Conservation (phyloP, 306 rosid species). For the Malus sieversii region DNA sequence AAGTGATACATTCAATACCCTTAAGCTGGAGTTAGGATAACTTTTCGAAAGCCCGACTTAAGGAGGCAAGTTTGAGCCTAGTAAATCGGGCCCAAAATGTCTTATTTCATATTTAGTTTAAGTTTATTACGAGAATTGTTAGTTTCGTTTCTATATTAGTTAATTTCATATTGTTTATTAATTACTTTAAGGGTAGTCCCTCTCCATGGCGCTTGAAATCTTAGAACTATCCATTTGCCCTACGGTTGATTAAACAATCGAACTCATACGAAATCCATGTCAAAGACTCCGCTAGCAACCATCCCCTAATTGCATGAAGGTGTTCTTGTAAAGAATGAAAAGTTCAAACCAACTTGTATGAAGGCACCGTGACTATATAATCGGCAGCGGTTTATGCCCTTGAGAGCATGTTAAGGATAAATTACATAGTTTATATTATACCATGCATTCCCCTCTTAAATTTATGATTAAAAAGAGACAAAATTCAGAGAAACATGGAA, state of each 20-base stretch:
- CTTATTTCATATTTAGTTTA: no score
- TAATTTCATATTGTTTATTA: no score
- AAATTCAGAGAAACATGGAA: not conserved
- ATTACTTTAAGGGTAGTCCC: no score
- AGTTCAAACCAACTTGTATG: not conserved
- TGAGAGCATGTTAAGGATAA: not conserved
- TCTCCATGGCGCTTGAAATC: not conserved
- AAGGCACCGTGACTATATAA: not conserved
- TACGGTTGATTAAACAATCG: not conserved
- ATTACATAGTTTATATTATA: not conserved
- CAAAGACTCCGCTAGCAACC: not conserved
- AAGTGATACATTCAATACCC: no score
- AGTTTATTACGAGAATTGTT: no score
- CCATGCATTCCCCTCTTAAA: not conserved
- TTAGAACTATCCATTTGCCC: not conserved
- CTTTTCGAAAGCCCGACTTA: no score
- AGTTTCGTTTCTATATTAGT: no score
- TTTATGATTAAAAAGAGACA: not conserved
- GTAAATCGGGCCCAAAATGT: no score
- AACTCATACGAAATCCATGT: not conserved
- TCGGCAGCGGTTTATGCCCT: no score
- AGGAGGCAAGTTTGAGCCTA: no score
- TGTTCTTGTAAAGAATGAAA: not conserved
- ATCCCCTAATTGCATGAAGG: not conserved
- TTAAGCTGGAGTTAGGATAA: no score